These are phyloP conservation scores for Candida glucosophila DNA, from an alignment of 1,139 yeast species.

Conservation along the genomic window DNA sequence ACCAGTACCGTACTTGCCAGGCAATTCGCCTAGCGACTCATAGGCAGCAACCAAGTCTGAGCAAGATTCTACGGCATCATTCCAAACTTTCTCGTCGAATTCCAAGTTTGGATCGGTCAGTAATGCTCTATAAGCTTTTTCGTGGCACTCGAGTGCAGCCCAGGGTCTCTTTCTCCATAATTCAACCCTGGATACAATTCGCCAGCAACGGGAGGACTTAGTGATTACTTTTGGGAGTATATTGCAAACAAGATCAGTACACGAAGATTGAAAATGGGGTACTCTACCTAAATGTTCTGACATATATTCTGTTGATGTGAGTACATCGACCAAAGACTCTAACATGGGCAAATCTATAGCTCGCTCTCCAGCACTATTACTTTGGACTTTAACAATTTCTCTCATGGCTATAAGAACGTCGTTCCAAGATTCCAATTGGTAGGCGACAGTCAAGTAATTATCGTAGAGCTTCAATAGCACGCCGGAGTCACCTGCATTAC, in stretches of 20 bases:
- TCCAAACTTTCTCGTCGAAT: constrained; percentile 59
- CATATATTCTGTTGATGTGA: constrained; percentile 48
- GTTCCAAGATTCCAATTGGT: constrained; percentile 74
- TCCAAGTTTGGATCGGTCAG: constrained; percentile 59
- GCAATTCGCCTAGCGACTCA: constrained; percentile 75
- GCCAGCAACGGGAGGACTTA: constrained; percentile 71
- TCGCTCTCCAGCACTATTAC: constrained; percentile 48
- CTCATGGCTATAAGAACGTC: constrained; percentile 72
- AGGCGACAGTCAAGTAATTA: constrained; percentile 76
- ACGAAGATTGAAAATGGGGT: constrained; percentile 54
- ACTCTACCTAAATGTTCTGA: constrained; percentile 27
- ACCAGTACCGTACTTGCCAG: constrained; percentile 80
- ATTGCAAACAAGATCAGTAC: constrained; percentile 62
- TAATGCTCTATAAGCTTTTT: constrained; percentile 75
- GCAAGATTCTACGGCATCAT: constrained; percentile 73
- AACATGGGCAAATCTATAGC: constrained; percentile 70
- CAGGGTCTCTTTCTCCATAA: constrained; percentile 84
- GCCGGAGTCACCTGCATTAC: constrained; percentile 54
- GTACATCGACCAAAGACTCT: constrained; percentile 62
- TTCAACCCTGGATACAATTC: constrained; percentile 74
- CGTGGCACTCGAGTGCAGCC: constrained; percentile 79
- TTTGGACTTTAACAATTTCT: constrained; percentile 45
- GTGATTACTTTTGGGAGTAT: constrained; percentile 63
- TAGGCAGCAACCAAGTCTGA: constrained; percentile 79
- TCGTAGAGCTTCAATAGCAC: constrained; percentile 89